Conservation (phyloP, 179 eudicot species). For the Beta corolliflora region DNA sequence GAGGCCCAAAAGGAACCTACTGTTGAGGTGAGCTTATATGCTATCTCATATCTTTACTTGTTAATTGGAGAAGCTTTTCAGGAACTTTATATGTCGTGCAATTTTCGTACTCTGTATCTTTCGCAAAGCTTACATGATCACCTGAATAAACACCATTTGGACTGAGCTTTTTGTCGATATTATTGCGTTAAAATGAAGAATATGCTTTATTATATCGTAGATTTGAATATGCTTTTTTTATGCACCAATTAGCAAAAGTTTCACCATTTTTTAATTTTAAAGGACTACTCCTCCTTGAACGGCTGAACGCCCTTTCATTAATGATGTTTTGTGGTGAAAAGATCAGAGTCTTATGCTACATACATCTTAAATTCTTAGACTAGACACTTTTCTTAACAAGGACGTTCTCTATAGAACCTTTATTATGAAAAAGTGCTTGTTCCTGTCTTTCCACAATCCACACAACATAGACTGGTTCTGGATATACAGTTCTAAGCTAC, state of each 20-base stretch:
- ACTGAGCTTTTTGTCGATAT: neutral
- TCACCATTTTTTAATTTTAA: neutral
- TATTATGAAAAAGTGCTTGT: neutral
- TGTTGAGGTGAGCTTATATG: constrained; percentile 59
- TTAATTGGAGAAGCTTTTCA: neutral
- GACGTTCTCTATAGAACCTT: neutral
- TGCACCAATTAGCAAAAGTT: neutral
- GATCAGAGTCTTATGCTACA: neutral
- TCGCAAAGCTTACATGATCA: neutral
- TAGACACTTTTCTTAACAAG: neutral
- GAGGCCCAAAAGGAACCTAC: constrained; percentile 96
- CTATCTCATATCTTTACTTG: neutral
- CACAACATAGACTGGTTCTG: neutral
- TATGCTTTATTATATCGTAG: neutral
- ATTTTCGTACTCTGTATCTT: too few species aligned
- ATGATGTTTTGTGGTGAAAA: neutral
- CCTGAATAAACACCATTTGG: neutral
- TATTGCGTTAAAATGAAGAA: neutral
- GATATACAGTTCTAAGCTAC: neutral
- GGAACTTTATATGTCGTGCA: neutral
- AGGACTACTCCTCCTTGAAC: neutral
- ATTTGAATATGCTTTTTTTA: neutral
- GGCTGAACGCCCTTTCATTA: neutral
- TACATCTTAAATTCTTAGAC: neutral
- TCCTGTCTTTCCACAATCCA: neutral